Conservation (phyloP, 176 grass and related monocot species). For the Avena atlantica region DNA sequence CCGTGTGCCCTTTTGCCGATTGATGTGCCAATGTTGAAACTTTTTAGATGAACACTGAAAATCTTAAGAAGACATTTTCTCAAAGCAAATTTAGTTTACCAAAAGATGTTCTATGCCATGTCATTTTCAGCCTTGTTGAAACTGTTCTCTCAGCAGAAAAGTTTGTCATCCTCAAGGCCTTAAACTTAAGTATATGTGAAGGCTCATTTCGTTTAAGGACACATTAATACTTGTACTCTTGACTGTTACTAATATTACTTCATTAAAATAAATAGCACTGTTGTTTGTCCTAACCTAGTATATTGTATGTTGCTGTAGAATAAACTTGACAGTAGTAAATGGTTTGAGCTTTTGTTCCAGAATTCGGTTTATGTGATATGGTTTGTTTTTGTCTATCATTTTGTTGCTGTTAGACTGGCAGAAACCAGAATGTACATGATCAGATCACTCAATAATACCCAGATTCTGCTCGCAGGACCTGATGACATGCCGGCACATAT, state of each 20-base stretch:
- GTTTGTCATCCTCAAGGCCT: neutral
- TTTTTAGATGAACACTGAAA: neutral
- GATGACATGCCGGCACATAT: slow-evolving; percentile 99
- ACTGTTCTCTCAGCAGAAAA: neutral
- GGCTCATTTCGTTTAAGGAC: neutral
- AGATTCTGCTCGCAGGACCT: slow-evolving; percentile 65
- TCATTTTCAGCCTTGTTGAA: neutral
- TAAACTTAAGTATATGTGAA: neutral
- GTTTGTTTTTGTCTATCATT: neutral
- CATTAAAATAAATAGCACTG: neutral
- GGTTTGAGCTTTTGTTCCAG: neutral
- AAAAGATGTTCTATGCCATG: neutral
- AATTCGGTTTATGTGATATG: neutral
- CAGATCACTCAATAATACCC: slow-evolving; percentile 41
- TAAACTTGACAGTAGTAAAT: neutral
- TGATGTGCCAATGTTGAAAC: neutral
- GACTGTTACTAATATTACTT: neutral
- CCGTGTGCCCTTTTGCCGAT: neutral
- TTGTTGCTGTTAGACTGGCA: slow-evolving; percentile 1
- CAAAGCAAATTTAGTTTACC: neutral
- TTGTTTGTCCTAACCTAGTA: neutral
- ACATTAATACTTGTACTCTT: neutral
- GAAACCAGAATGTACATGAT: slow-evolving; percentile 24
- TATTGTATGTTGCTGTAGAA: neutral
- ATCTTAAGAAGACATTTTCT: neutral